A percentile compares a stretch with the other conserved stretches of the same genome.
Evolutionary conservation across 495 filamentous ascomycete genomes (phyloP).

Genomic region (Lophium mytilinum): DNA sequence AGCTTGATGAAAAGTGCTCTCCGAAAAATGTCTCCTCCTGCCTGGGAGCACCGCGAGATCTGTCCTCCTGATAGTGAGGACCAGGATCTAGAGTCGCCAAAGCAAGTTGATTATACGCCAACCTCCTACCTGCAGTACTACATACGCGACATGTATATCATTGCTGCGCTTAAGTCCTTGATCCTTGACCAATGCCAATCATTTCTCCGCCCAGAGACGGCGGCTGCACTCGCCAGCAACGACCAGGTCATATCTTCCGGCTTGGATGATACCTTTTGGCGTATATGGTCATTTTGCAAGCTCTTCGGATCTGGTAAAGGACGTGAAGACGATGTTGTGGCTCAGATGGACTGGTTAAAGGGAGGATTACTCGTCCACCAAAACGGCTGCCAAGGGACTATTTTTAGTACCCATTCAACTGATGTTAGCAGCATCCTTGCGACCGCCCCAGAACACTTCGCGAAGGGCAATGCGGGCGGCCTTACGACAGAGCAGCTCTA

Average conservation of each 20-base stretch:
- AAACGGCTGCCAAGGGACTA: constrained; percentile 32
- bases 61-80: constrained; percentile 47
- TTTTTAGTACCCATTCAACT: constrained; percentile 40
- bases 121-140: constrained; percentile 48
- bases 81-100: constrained; percentile 40
- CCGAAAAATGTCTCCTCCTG: constrained; percentile 51
- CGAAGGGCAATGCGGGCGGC: constrained; percentile 48
- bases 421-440: constrained; percentile 48
- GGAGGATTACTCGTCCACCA: constrained; percentile 46
- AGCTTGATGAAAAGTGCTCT: constrained; percentile 47
- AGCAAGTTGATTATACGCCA: constrained; percentile 49
- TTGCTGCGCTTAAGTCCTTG: constrained; percentile 51
- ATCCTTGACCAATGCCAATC: constrained; percentile 51
- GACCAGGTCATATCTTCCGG: constrained; percentile 43
- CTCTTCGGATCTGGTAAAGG: constrained; percentile 54
- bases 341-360: constrained; percentile 57
- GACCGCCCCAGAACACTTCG: constrained; percentile 51
- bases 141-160: constrained; percentile 49
- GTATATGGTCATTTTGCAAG: constrained; percentile 63
- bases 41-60: constrained; percentile 60
- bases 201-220: constrained; percentile 52
- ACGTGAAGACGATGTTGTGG: constrained; percentile 54
- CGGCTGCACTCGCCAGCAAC: constrained; percentile 45
- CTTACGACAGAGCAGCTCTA: constrained; percentile 51
- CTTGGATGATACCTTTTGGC: constrained; percentile 60